Conservation (phyloP, 139 green algal genomes). For the Chlamydomonas incerta region DNA sequence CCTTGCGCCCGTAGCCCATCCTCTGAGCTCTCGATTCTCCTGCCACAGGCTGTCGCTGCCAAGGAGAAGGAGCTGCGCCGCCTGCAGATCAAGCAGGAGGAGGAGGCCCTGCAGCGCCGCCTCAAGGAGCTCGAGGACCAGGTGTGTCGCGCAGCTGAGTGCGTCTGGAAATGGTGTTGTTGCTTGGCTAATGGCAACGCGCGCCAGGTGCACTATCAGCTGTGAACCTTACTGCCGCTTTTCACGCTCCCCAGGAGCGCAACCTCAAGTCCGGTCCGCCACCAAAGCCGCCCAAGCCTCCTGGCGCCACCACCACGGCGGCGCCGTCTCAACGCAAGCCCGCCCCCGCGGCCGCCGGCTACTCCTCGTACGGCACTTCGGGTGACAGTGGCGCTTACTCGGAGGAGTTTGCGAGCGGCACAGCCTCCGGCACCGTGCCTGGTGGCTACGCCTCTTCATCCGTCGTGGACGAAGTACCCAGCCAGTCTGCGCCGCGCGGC, state of each 20-base stretch:
- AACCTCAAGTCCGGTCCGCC: neutral
- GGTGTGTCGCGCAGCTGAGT: too few species aligned
- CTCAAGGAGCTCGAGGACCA: slow-evolving; percentile 34
- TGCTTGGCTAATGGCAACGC: too few species aligned
- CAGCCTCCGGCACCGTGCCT: neutral
- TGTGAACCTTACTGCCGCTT: neutral
- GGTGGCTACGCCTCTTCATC: neutral
- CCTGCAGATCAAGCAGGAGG: neutral
- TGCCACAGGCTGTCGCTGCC: neutral
- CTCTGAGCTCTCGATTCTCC: neutral
- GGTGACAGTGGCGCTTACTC: slow-evolving; percentile 3
- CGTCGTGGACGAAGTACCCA: neutral
- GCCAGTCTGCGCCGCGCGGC: neutral
- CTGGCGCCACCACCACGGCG: neutral
- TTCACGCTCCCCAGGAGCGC: neutral
- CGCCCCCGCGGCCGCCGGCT: neutral
- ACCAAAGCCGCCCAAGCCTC: neutral
- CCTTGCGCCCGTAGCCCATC: neutral
- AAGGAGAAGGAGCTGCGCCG: slow-evolving; percentile 15
- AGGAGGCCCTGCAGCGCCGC: slow-evolving; percentile 12
- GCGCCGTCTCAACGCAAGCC: neutral
- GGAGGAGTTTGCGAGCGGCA: neutral
- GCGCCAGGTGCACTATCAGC: too few species aligned
- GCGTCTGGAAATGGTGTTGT: too few species aligned
- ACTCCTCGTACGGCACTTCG: neutral